Conservation (phyloP, 768 basidiomycete genomes). For the Mycena amicta region DNA sequence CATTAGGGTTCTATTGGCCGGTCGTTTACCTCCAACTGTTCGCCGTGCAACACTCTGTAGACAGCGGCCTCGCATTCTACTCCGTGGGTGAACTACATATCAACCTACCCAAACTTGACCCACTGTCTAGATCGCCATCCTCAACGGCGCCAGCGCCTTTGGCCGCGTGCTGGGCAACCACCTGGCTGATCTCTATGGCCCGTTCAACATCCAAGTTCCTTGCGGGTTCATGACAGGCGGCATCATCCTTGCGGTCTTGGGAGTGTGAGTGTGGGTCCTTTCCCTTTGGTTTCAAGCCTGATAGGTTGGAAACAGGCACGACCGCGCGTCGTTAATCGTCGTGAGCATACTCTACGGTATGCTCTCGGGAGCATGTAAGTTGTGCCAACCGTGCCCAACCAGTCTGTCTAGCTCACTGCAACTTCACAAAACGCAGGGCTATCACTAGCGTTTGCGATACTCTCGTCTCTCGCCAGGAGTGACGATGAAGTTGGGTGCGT, state of each 20-base stretch:
- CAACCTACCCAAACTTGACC: neutral
- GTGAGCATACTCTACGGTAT: constrained; percentile 52
- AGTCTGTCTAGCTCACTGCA: neutral
- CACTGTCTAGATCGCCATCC: constrained; percentile 34
- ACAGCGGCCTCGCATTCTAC: constrained; percentile 21
- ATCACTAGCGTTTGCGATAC: constrained; percentile 32
- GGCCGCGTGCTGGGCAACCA: constrained; percentile 38
- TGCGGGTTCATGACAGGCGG: constrained; percentile 36
- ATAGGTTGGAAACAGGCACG: constrained; percentile 28
- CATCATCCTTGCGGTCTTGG: constrained; percentile 42
- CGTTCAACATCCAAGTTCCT: constrained; percentile 41
- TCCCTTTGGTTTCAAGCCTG: neutral
- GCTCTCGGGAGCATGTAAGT: constrained; percentile 48
- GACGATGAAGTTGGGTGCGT: constrained; percentile 40
- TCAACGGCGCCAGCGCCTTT: constrained; percentile 38
- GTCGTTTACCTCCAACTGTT: constrained; percentile 22
- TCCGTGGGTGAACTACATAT: constrained; percentile 9
- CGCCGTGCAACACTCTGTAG: constrained; percentile 27
- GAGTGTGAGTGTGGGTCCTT: constrained; percentile 31
- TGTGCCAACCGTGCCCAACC: neutral
- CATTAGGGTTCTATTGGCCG: constrained; percentile 20
- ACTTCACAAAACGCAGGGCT: constrained; percentile 28
- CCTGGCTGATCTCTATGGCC: constrained; percentile 39
- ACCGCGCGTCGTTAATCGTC: constrained; percentile 36
- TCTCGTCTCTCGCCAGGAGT: constrained; percentile 33